phyloP scores from a whole-genome alignment of 352 stramenopile species.

The Phytopythium kandeliae region DNA sequence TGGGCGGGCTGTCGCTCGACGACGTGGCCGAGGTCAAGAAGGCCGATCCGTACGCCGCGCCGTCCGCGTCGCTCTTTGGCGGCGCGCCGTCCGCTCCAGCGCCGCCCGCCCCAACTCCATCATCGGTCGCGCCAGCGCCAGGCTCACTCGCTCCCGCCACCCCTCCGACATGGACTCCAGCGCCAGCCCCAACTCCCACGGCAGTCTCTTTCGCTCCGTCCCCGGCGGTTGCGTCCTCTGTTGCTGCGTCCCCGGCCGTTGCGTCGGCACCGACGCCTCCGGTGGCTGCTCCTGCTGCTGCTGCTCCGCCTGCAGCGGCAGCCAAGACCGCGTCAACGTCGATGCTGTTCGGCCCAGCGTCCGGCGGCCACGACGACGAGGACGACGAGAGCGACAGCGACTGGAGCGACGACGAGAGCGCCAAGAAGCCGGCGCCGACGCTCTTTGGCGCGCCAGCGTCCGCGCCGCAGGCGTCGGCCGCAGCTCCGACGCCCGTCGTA shows the following conservation, averaged over 20 bases:
- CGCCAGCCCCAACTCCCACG: conserved; percentile 1
- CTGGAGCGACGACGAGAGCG: conserved; percentile 60
- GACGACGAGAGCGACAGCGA: conserved; percentile 64
- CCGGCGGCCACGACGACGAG: conserved; percentile 16
- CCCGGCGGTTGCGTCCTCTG: conserved; percentile 2
- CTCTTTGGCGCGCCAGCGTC: conserved; percentile 30
- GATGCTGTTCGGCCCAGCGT: conserved; percentile 27
- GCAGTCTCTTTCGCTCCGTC: conserved; percentile 3
- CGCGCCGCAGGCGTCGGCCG: conserved; percentile 9
- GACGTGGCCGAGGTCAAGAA: conserved; percentile 15
- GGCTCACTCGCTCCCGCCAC: not conserved
- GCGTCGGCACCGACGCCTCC: conserved; percentile 1
- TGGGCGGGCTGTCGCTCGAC: conserved; percentile 26
- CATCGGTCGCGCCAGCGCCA: no score
- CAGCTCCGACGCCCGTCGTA: conserved; percentile 5
- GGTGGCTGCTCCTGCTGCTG: not conserved
- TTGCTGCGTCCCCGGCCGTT: conserved; percentile 6
- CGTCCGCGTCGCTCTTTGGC: conserved; percentile 25
- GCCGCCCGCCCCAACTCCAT: no score
- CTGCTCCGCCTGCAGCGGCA: conserved; percentile 8
- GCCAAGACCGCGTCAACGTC: conserved; percentile 12
- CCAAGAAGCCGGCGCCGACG: conserved; percentile 13
- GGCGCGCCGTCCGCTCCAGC: conserved; percentile 6
- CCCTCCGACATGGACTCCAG: not conserved
- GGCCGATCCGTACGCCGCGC: conserved; percentile 10